Evolutionary conservation across 176 grass and related monocot genomes (phyloP).

Genomic region (Secale cereale): DNA sequence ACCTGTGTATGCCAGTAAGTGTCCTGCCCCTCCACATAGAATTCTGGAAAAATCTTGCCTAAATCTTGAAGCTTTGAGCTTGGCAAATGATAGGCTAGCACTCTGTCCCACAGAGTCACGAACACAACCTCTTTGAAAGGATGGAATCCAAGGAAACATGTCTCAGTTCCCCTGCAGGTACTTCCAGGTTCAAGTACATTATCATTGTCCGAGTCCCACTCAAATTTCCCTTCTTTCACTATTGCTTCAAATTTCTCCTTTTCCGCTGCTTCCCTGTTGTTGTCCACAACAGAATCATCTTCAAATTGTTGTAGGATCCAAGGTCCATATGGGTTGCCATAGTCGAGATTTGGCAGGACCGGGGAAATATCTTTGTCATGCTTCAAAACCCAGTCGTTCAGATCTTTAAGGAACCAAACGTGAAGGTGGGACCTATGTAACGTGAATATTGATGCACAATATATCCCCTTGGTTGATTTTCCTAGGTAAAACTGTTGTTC

Average conservation of each 20-base stretch:
- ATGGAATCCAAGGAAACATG: not conserved
- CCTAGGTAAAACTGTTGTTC: not conserved
- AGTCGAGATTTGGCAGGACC: not conserved
- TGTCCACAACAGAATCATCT: not conserved
- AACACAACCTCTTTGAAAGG: not conserved
- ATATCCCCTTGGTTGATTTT: too few species aligned
- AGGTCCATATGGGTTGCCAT: not conserved
- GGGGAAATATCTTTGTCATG: not conserved
- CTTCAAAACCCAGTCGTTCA: not conserved
- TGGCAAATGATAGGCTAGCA: not conserved
- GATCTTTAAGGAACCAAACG: too few species aligned
- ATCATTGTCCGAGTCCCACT: not conserved
- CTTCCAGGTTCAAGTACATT: not conserved
- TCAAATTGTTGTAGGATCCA: not conserved
- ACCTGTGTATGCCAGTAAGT: not conserved
- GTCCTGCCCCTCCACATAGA: not conserved
- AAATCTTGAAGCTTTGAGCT: not conserved
- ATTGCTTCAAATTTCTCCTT: not conserved
- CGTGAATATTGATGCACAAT: too few species aligned
- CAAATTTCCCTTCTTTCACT: not conserved
- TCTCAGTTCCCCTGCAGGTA: not conserved
- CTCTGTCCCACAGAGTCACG: not conserved
- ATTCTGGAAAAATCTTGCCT: not conserved
- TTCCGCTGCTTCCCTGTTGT: not conserved
- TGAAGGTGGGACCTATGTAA: too few species aligned